Base-by-base conservation (phyloP, 495 filamentous ascomycete species). In the Penicillium cosmopolitanum region DNA sequence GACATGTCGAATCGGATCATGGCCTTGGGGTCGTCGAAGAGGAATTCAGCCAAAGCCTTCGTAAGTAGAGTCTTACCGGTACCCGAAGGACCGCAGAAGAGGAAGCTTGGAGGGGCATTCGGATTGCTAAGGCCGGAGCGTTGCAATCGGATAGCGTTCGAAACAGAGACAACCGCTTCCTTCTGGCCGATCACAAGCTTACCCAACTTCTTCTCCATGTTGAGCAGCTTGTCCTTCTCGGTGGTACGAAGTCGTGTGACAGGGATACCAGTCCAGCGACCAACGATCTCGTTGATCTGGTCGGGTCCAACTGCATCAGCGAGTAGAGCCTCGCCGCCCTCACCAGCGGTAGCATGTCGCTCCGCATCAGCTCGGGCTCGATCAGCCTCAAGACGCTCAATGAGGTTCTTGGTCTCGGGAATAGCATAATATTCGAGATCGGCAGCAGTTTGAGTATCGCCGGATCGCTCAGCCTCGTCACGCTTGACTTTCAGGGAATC, bases 1-100 rank as follows among this genome's bases (percentile, higher is more conserved):
- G 95, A 98, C 95, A 98, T 98, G 75, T 98, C 95, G 79, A 98
- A 93, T 15, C 95, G 91, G 68, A 98, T 96, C 95, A 98, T 98
- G 16, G 93, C 79, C 81, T 97, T 97, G 15, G 95, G 82, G 67
- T 98, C 95, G 69, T 98, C 95, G 76, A 98, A 98, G 36, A 98
- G 82, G 81, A 98, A 98, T 72, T 98, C 95, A 46, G 95, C 95
- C 10, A 98, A 83, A 9, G 92, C 93, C 74, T 98, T 98, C 57
- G 93, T 97, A 50, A 98, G 87, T 12, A 98, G 79, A 3, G 95
- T 98, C 78, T 98, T 98, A 75, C 95, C 95, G 2, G 95, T 98
- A 74, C 95, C 95, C 0, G 94, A 97, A 9, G 95, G 95, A 77
- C 95, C 95, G 67, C 95, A 97, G 84, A 98, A 98, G 55, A 98